Evolutionary conservation across 169 alveolate genomes (phyloP), one percentile per base, ranked within the genome.

Genomic region (Perkinsus chesapeaki): DNA sequence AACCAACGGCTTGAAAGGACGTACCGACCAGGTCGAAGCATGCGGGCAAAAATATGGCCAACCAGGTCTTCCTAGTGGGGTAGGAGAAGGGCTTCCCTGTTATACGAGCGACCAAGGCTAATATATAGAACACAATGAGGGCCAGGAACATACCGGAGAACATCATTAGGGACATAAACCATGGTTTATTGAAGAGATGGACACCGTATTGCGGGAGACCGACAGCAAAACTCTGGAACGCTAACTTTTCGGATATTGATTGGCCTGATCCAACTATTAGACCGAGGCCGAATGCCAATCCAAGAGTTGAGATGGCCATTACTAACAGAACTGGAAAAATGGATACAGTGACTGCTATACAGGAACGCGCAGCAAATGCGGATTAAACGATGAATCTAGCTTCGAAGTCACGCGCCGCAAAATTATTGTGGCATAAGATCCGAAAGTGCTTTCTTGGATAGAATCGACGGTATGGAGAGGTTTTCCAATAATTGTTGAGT

Each of bases 151-250:
- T 39, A 31, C 73, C 92, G 7, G 48, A 39, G 34, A 91, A 91
- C 92, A 91, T 91, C 73, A 91, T 39, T 0, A 38, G 36, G 0
- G 92, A 91, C 73, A 91, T 39, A 39, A 91, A 91, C 92, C 92
- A 91, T 23, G 92, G 92, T 37, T 91, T 91, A 27, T 91, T 31
- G 48, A 39, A 91, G 36, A 39, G 73, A 23, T 91, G 73, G 39
- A 34, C 38, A 19, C 92, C 92, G 72, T 91, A 39, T 37, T 39
- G 48, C 9, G 73, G 73, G 19, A 39, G 38, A 0, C 82, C 82
- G 31, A 60, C 36, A 36, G 48, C 92, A 31, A 27, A 23, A 7
- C 73, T 91, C 72, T 91, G 92, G 92, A 39, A 91, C 38, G 73
- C 39, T 37, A 91, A 7, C 47, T 91, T 91, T 37, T 39, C 73